These are phyloP conservation scores for Ceratobasidium sp. DNA, from an alignment of 1,284 basidiomycete genomes.

Conservation along the genomic window DNA sequence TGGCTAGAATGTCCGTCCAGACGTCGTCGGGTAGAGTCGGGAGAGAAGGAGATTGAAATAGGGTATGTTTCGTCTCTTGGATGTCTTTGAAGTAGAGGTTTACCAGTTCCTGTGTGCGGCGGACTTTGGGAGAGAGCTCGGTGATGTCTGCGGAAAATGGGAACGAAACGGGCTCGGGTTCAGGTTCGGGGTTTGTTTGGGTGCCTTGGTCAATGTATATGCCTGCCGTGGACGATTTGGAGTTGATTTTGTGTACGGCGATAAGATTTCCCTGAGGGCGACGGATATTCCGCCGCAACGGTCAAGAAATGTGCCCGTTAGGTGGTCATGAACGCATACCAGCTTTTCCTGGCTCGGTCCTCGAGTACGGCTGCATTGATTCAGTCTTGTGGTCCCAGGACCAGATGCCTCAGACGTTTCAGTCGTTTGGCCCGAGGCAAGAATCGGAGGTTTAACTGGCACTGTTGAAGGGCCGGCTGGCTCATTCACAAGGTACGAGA, in stretches of 20 bases:
- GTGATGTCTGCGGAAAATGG: not conserved
- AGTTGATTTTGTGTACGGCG: not conserved
- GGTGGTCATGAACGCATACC: not conserved
- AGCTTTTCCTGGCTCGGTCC: not conserved
- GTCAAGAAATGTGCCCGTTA: not conserved
- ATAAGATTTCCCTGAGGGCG: not conserved
- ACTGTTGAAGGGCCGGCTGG: not conserved
- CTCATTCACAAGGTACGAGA: not conserved
- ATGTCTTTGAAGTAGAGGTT: conserved; percentile 2
- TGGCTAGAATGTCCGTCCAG: conserved; percentile 4
- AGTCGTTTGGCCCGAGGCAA: not conserved
- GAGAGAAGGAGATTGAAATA: not conserved
- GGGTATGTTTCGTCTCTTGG: not conserved
- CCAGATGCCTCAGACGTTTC: not conserved
- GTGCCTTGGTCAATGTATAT: not conserved
- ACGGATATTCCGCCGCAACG: too few relatives aligned
- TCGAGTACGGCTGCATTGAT: not conserved
- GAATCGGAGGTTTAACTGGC: not conserved
- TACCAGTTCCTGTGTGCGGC: conserved; percentile 1
- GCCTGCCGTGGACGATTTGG: not conserved
- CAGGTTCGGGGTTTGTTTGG: conserved; percentile 6
- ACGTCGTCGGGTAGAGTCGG: conserved; percentile 12
- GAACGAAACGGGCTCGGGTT: not conserved
- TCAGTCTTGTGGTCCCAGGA: not conserved
- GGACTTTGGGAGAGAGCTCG: not conserved